Percentiles rank a stretch among this genome's conserved stretches.
These are phyloP conservation scores for Plicaturopsis crispa DNA, from an alignment of 768 basidiomycete genomes.

Conservation along the genomic window DNA sequence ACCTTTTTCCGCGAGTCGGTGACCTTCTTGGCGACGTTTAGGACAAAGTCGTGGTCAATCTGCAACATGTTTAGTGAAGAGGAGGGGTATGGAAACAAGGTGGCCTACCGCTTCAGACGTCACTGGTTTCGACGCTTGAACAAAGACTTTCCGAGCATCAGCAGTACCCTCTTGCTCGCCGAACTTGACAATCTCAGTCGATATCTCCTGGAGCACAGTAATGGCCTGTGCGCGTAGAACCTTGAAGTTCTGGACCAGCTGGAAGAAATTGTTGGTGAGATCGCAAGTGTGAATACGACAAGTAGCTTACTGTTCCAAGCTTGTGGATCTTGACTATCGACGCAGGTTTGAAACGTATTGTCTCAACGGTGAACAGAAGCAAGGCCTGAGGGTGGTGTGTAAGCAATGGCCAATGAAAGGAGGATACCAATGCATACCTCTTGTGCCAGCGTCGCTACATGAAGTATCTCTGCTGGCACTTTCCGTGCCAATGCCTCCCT, in stretches of 20 bases:
- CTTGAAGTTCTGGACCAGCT: conserved; percentile 69
- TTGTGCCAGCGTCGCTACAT: conserved; percentile 66
- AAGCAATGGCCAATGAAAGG: conserved; percentile 2
- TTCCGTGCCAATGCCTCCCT: conserved; percentile 29
- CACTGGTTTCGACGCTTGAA: conserved; percentile 41
- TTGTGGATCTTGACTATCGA: conserved; percentile 69
- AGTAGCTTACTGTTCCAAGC: conserved; percentile 51
- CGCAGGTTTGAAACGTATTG: conserved; percentile 63
- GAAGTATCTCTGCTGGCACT: conserved; percentile 53
- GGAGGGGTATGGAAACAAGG: not conserved
- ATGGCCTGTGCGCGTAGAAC: conserved; percentile 46
- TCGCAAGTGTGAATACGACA: not conserved
- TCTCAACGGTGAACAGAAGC: conserved; percentile 62
- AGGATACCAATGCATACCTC: conserved; percentile 38
- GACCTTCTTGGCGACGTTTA: conserved; percentile 54
- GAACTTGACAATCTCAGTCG: conserved; percentile 38
- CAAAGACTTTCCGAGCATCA: conserved; percentile 45
- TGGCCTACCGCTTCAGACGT: conserved; percentile 24
- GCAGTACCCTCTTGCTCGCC: conserved; percentile 44
- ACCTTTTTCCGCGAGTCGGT: conserved; percentile 67
- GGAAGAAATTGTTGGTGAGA: conserved; percentile 2
- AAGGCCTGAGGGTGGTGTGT: conserved; percentile 44
- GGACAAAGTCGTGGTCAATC: conserved; percentile 60
- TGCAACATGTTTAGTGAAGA: conserved; percentile 14
- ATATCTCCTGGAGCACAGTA: conserved; percentile 49